Conservation (phyloP, 1,284 basidiomycete genomes). For the Phlebopus sp. region DNA sequence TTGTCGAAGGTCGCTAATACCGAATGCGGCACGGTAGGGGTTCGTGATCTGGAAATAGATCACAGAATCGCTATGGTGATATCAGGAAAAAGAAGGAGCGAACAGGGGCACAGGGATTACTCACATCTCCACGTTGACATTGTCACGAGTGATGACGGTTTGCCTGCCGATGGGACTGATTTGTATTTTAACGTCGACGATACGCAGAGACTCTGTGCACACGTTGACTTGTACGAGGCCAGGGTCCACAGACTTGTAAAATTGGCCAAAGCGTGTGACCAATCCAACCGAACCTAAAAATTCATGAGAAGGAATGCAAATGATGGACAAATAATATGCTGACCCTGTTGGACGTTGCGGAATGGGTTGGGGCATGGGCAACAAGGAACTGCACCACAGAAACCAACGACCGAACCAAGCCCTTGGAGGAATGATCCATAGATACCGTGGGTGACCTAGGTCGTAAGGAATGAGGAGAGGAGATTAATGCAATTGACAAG, state of each 20-base stretch:
- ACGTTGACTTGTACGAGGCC: conserved; percentile 92
- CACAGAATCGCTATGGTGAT: conserved; percentile 68
- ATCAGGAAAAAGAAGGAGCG: conserved; percentile 14
- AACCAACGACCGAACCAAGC: conserved; percentile 57
- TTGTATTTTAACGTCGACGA: conserved; percentile 94
- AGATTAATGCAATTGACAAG: neutral
- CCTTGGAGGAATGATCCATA: conserved; percentile 82
- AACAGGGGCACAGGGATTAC: conserved; percentile 7
- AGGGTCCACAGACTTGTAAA: conserved; percentile 93
- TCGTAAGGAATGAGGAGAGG: conserved; percentile 7
- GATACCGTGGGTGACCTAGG: conserved; percentile 73
- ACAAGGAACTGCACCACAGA: conserved; percentile 82
- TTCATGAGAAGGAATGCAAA: conserved; percentile 9
- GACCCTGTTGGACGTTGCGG: conserved; percentile 78
- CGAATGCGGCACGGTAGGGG: conserved; percentile 90
- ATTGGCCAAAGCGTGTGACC: conserved; percentile 88
- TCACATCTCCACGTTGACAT: conserved; percentile 85
- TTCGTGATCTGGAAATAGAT: conserved; percentile 88
- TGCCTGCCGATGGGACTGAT: conserved; percentile 85
- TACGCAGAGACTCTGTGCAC: conserved; percentile 80
- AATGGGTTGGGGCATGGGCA: conserved; percentile 80
- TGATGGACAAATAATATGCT: conserved; percentile 6
- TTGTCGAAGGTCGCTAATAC: conserved; percentile 83
- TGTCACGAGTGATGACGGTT: conserved; percentile 84
- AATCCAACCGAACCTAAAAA: conserved; percentile 79